Base-by-base conservation (phyloP, 768 basidiomycete species). In the Naganishia vishniacii region DNA sequence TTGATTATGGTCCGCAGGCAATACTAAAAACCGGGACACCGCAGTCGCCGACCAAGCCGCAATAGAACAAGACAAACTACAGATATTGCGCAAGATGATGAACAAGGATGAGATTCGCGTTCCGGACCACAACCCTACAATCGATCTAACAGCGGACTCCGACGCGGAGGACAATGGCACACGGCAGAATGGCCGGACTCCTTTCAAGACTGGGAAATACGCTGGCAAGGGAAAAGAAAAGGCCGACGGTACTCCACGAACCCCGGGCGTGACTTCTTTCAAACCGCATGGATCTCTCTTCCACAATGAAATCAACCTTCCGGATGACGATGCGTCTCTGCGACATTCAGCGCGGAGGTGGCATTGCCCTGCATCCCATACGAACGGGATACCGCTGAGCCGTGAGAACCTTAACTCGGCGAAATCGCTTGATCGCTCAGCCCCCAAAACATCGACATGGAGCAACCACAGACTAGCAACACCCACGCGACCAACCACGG, bases 241-340 rank as follows among this genome's bases (percentile, higher is more conserved):
- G 20, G 53, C 32, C 32, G 32, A 51, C 29, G 12, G 5, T 29
- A 34, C 32, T 18, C 42, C 42, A 5, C 31, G 18, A 7, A 51
- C 49, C 4, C 49, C 49, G 3, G 53, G 53, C 6, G 4, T 34
- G 7, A 18, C 5, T 3, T 15, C 20, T 32, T 56, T 56, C 37
- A 56, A 37, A 26, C 23, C 53, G 13, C 32, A 40, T n/a, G 53
- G 53, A 23, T 56, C 53, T 1, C n/a, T 56, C 2, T 56, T 56
- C 23, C 53, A 56, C 20, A 26, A 56, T 40, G 53, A 56, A 20
- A 56, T 56, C 53, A 56, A 56, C 53, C 53, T 56, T 6, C 53
- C 53, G 11, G 53, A 56, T 23, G 53, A 56, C 37, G 53, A 56
- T 40, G 6, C 53, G 0, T 56, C 53, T 6, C 1, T 37, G 15